These are phyloP conservation scores for Oryza meridionalis DNA, from an alignment of 176 grass and related monocot genomes.

Conservation along the genomic window DNA sequence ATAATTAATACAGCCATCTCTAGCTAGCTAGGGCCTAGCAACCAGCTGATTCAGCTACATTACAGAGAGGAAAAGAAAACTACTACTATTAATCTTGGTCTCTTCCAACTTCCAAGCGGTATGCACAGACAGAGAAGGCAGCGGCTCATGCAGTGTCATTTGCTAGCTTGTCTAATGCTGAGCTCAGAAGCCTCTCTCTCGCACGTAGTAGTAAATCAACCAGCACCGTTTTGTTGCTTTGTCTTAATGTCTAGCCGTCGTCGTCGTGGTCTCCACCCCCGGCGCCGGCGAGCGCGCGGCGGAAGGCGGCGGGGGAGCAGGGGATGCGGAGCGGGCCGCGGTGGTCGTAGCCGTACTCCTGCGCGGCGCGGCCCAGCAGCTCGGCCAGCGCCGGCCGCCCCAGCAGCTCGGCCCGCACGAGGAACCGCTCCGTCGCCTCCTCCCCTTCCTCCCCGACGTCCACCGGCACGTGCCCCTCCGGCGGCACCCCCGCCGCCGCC, in stretches of 20 bases:
- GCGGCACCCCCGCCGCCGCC: conserved; percentile 22
- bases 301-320: conserved; percentile 67
- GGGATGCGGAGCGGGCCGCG: conserved; percentile 76
- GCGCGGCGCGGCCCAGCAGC: conserved; percentile 60
- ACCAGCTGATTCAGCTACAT: conserved; percentile 18
- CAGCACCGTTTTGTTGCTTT: background rate
- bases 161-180: background rate
- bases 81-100: background rate
- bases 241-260: background rate
- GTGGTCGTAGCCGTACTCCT: conserved; percentile 92
- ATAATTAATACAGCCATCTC: background rate
- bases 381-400: conserved; percentile 64
- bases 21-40: background rate
- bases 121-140: conserved; percentile 18
- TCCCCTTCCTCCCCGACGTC: conserved; percentile 44
- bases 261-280: background rate
- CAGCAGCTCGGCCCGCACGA: conserved; percentile 70
- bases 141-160: background rate
- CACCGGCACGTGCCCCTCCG: conserved; percentile 81
- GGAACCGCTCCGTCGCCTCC: conserved; percentile 54
- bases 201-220: too few relatives aligned
- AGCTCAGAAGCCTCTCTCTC: background rate
- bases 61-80: background rate
- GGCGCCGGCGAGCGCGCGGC: conserved; percentile 45
- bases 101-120: background rate